phyloP scores from a whole-genome alignment of 768 basidiomycete genomes.

The Serendipita sp. region DNA sequence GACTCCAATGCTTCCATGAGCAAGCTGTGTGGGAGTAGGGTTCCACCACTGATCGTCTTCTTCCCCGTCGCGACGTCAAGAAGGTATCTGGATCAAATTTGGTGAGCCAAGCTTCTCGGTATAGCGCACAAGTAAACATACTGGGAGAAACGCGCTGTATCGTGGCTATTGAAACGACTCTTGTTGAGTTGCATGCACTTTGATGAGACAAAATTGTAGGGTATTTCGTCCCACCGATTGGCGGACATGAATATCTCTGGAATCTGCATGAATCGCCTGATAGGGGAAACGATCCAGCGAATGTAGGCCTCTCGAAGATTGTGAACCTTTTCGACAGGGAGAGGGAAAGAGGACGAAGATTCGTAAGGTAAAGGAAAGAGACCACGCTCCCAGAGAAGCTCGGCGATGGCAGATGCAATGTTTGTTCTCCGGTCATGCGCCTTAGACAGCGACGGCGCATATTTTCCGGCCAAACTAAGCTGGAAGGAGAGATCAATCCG shows the following conservation, averaged over 20 bases:
- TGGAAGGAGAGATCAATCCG: conserved; percentile 21
- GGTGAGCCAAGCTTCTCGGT: background rate
- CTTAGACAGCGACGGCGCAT: conserved; percentile 45
- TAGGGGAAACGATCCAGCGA: conserved; percentile 40
- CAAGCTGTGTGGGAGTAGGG: conserved; percentile 48
- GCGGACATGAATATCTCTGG: conserved; percentile 50
- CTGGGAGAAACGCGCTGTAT: conserved; percentile 34
- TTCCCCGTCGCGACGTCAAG: conserved; percentile 38
- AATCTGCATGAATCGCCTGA: conserved; percentile 29
- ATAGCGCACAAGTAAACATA: background rate
- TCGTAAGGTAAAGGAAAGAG: conserved; percentile 12
- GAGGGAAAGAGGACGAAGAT: conserved; percentile 9
- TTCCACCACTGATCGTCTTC: conserved; percentile 45
- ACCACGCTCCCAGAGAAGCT: conserved; percentile 31
- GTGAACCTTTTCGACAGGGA: conserved; percentile 18
- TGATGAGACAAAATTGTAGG: conserved; percentile 43
- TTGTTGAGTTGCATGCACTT: conserved; percentile 46
- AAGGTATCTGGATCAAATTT: conserved; percentile 28
- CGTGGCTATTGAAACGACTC: conserved; percentile 37
- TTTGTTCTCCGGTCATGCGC: conserved; percentile 50
- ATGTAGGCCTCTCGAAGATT: conserved; percentile 42
- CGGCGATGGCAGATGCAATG: conserved; percentile 44
- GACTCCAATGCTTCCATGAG: conserved; percentile 25
- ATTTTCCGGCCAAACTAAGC: conserved; percentile 48
- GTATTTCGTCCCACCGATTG: conserved; percentile 40